Conservation (phyloP, 805 yeast genomes). For the Candida namnaoensis region DNA sequence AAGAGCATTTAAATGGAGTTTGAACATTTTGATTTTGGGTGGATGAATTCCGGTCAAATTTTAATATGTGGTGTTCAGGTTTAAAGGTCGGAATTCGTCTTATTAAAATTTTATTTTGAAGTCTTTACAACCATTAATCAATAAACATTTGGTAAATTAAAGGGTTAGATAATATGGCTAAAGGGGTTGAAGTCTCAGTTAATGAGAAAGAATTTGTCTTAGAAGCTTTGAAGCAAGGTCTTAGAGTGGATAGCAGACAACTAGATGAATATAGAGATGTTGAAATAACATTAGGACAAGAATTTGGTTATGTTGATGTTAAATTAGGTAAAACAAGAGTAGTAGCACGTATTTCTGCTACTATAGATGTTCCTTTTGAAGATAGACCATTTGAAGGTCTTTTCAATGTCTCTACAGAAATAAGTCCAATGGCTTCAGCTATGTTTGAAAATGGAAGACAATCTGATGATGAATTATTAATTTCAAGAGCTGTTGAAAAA, state of each 20-base stretch:
- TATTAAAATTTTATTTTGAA: not conserved
- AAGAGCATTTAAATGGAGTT: too few species aligned
- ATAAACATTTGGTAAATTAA: not conserved
- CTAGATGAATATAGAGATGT: constrained; percentile 59
- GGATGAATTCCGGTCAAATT: too few species aligned
- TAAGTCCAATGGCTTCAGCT: constrained; percentile 85
- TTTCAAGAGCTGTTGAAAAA: constrained; percentile 80
- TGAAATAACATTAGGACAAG: constrained; percentile 54
- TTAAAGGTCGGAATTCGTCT: too few species aligned
- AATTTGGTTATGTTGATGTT: constrained; percentile 77
- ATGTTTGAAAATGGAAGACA: constrained; percentile 64
- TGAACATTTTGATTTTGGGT: too few species aligned
- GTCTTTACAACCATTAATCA: not conserved
- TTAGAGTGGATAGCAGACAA: constrained; percentile 63
- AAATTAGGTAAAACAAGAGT: constrained; percentile 68
- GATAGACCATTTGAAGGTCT: constrained; percentile 93
- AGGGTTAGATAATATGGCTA: constrained; percentile 37
- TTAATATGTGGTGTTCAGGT: too few species aligned
- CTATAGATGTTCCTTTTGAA: constrained; percentile 71
- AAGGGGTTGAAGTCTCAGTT: constrained; percentile 49
- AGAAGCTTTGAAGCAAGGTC: constrained; percentile 51
- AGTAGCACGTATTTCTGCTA: constrained; percentile 66
- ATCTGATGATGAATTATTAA: constrained; percentile 73
- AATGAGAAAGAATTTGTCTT: constrained; percentile 57
- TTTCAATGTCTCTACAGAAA: constrained; percentile 77